phyloP scores from a whole-genome alignment of 257 asterid genomes.

The Solanum appendiculatum region DNA sequence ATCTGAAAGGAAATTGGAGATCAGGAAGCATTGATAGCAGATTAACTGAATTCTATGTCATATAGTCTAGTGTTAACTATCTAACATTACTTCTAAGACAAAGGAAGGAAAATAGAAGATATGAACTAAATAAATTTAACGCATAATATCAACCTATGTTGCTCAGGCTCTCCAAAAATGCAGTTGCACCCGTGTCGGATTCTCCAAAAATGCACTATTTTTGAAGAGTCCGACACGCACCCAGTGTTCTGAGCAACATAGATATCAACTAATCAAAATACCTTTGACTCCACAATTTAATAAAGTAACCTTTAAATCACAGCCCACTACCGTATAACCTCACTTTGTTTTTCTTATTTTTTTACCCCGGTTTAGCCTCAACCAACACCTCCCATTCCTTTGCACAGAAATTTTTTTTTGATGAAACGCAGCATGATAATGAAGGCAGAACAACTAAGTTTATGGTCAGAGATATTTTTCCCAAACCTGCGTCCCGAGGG shows the following conservation, averaged over 20 bases:
- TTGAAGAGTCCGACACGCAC: not conserved
- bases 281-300: not conserved
- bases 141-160: not conserved
- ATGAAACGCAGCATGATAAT: not conserved
- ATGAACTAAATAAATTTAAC: not conserved
- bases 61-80: not conserved
- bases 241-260: not conserved
- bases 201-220: not conserved
- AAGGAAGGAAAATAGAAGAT: not conserved
- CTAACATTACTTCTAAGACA: not conserved
- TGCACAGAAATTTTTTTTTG: not conserved
- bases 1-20: not conserved
- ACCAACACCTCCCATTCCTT: not conserved
- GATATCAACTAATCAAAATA: not conserved
- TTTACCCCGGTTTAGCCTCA: not conserved
- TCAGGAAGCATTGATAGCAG: not conserved
- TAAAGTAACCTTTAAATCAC: not conserved
- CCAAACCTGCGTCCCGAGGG: slow-evolving; percentile 43
- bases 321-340: not conserved
- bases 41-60: not conserved
- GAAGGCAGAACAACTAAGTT: not conserved
- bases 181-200: not conserved
- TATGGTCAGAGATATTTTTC: not conserved
- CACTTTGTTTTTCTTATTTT: not conserved
- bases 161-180: not conserved